Evolutionary conservation across 306 rosid genomes (phyloP), one percentile per base, ranked within the genome.

Genomic region (Ammopiptanthus mongolicus): DNA sequence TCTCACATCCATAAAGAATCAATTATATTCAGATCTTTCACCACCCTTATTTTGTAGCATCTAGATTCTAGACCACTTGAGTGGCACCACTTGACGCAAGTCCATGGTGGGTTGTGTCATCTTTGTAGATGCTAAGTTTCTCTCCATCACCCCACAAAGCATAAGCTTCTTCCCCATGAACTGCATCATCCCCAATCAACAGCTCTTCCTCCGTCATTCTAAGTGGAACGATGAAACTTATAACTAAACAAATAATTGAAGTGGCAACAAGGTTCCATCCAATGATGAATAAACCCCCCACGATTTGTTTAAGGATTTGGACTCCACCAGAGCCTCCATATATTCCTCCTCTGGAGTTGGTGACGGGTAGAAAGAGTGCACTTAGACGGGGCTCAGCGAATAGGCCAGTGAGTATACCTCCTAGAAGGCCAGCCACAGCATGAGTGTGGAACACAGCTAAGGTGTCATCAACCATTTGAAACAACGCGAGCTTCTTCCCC

Each of bases 111-210:
- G 62, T 61, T 44, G 86, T 81, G 8, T 86, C 85, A 63, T 86
- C 84, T 8, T 65, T 57, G 39, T 60, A 80, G 55, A 69, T 21
- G 63, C 83, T 44, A 11, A 83, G 78, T 39, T 78, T 81, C 80
- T 88, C 91, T 29, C 93, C 93, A 19, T 86, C 88, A 39, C 90
- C 93, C 90, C 87, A 88, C 29, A 84, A 12, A 0, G 91, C 93
- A 50, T 86, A 86, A n/a, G 86, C 93, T 61, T 89, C 93, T 73
- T 89, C 91, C 0, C 93, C 93, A 36, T 89, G 91, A 68, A 78
- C 87, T 0, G 87, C 91, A 23, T 84, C 88, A 29, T 86, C 93
- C 4, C 93, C 93, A 11, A 86, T 86, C 28, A 70, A 8, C 78
- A 88, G n/a, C 33, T 86, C 87, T 23, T 84, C 90, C 8, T 88